Evolutionary conservation across 2,329 filamentous ascomycete genomes (phyloP).

Genomic region (Cadophora malorum): DNA sequence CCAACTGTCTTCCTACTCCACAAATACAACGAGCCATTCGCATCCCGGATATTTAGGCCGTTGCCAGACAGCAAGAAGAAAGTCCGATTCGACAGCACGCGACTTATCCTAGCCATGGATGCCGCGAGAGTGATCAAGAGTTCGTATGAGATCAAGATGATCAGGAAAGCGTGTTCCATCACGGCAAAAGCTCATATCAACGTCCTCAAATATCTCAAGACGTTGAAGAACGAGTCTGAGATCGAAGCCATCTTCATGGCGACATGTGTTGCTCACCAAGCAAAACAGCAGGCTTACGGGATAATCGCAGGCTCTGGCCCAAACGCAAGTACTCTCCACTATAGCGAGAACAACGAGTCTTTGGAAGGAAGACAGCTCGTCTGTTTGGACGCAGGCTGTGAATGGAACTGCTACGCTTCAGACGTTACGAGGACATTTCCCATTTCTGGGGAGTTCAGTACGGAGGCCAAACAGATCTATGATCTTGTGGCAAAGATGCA

Average conservation of each 20-base stretch:
- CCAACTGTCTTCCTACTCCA: conserved; percentile 54
- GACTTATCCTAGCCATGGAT: conserved; percentile 76
- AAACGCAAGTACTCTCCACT: conserved; percentile 89
- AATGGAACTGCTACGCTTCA: conserved; percentile 84
- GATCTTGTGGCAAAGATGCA: conserved; percentile 84
- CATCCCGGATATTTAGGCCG: conserved; percentile 18
- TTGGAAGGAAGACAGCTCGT: conserved; percentile 75
- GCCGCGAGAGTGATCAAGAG: conserved; percentile 82
- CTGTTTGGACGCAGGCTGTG: conserved; percentile 86
- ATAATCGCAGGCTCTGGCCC: conserved; percentile 85
- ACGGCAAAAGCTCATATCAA: conserved; percentile 78
- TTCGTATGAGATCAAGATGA: conserved; percentile 81
- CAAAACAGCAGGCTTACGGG: conserved; percentile 81
- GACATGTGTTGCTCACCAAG: conserved; percentile 74
- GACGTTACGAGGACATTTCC: conserved; percentile 92
- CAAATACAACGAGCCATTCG: conserved; percentile 47
- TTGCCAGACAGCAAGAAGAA: conserved; percentile 18
- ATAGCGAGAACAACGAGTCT: conserved; percentile 77
- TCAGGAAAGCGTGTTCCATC: conserved; percentile 81
- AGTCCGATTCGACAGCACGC: conserved; percentile 53
- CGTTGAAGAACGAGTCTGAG: conserved; percentile 78
- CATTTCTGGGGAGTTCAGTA: conserved; percentile 71
- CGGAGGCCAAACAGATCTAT: conserved; percentile 76
- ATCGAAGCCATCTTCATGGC: conserved; percentile 80
- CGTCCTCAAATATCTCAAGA: conserved; percentile 69